Evolutionary conservation across 164 flowering plant genomes (phyloP).

Genomic region (Stephania yunnanensis): DNA sequence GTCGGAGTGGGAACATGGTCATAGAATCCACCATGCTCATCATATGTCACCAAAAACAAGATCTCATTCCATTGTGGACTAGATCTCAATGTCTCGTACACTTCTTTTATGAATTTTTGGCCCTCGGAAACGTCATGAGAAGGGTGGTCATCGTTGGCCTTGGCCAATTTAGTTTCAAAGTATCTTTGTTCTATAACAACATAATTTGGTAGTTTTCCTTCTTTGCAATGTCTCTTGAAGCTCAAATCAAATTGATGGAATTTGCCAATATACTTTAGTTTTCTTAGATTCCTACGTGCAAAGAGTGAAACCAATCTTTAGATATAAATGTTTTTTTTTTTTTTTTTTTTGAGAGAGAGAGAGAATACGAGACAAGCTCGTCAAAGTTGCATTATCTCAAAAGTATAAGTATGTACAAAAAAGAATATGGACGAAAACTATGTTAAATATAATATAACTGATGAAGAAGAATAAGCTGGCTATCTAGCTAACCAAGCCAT

Average conservation of each 20-base stretch:
- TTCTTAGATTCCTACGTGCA: slow-evolving; percentile 29
- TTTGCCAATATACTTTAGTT: slow-evolving; percentile 22
- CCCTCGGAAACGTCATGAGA: slow-evolving; percentile 30
- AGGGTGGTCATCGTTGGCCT: slow-evolving; percentile 35
- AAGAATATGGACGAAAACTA: too few relatives aligned
- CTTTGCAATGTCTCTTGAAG: slow-evolving; percentile 30
- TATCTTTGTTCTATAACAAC: slow-evolving; percentile 32
- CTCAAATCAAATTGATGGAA: slow-evolving; percentile 26
- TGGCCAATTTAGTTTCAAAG: slow-evolving; percentile 22
- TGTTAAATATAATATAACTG: too few relatives aligned
- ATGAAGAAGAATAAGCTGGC: too few relatives aligned
- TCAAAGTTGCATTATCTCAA: too few relatives aligned
- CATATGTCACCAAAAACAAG: slow-evolving; percentile 29
- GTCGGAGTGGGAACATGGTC: slow-evolving; percentile 78
- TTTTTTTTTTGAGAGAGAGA: too few relatives aligned
- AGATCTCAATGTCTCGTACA: slow-evolving; percentile 29
- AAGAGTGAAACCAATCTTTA: too few relatives aligned
- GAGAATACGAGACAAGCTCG: too few relatives aligned
- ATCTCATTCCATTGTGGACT: slow-evolving; percentile 38
- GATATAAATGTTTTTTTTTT: too few relatives aligned
- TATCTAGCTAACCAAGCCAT: too few relatives aligned
- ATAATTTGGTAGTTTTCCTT: slow-evolving; percentile 32
- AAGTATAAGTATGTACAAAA: too few relatives aligned
- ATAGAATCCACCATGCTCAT: slow-evolving; percentile 36
- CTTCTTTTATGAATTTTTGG: slow-evolving; percentile 31